phyloP scores from a whole-genome alignment of 768 basidiomycete genomes.

The Lentinula aciculospora region DNA sequence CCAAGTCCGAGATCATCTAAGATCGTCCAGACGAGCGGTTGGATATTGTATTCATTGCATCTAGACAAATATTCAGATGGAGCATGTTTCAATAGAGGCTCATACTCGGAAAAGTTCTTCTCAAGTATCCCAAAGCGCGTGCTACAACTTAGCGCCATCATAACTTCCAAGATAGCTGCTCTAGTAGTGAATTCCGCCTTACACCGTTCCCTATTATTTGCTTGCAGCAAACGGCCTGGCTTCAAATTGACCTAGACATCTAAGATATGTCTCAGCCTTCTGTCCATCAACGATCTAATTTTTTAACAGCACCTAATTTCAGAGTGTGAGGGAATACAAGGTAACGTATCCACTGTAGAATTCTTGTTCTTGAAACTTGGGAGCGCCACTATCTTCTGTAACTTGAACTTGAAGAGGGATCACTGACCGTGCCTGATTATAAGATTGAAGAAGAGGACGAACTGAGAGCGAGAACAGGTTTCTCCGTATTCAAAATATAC shows the following conservation, averaged over 20 bases:
- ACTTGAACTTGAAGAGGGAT: not conserved
- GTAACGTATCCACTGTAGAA: not conserved
- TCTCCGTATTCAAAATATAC: not conserved
- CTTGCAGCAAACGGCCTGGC: not conserved
- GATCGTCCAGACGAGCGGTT: too few relatives aligned
- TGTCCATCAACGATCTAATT: not conserved
- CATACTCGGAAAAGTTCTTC: too few relatives aligned
- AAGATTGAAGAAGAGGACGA: not conserved
- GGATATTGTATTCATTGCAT: too few relatives aligned
- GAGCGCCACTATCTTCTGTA: not conserved
- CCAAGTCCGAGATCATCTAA: too few relatives aligned
- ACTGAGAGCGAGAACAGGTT: not conserved
- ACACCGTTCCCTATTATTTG: not conserved
- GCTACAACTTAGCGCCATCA: too few relatives aligned
- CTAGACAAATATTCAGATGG: too few relatives aligned
- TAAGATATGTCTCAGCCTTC: not conserved
- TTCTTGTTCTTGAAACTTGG: too few relatives aligned
- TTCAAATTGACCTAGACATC: not conserved
- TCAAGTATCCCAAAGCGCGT: too few relatives aligned
- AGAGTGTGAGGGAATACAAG: not conserved
- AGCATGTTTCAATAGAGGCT: too few relatives aligned
- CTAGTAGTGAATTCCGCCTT: too few relatives aligned
- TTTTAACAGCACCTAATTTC: not conserved
- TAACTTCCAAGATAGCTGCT: too few relatives aligned
- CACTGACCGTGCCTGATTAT: not conserved